These are phyloP conservation scores for Skeletonema marinoi DNA, from an alignment of 108 stramenopile species.

Conservation along the genomic window DNA sequence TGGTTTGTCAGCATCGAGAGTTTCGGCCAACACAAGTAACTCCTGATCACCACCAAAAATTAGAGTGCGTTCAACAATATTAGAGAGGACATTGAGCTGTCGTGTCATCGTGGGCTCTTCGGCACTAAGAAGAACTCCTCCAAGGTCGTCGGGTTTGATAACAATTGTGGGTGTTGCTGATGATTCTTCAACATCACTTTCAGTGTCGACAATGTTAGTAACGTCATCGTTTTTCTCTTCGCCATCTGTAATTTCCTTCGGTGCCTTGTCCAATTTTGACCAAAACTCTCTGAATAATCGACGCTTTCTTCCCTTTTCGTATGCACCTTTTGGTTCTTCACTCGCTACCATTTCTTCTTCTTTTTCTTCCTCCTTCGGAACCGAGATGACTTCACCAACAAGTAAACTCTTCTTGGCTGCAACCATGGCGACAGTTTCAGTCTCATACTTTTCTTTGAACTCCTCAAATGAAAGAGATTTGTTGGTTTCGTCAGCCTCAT, in stretches of 20 bases:
- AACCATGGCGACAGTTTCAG: conserved; percentile 24
- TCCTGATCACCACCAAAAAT: conserved; percentile 88
- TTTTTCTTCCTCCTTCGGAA: conserved; percentile 20
- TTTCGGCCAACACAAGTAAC: conserved; percentile 76
- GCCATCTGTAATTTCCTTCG: background rate
- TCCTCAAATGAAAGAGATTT: conserved; percentile 35
- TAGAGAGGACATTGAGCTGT: conserved; percentile 83
- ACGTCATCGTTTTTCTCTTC: background rate
- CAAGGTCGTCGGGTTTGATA: conserved; percentile 55
- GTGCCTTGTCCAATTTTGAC: background rate
- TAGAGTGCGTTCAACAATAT: conserved; percentile 75
- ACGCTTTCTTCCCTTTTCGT: conserved; percentile 19
- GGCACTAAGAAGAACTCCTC: conserved; percentile 75
- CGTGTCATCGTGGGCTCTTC: conserved; percentile 85
- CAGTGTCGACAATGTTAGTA: background rate
- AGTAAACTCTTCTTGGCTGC: conserved; percentile 26
- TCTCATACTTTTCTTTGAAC: conserved; percentile 14
- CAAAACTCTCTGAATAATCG: conserved; percentile 8
- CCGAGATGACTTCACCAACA: background rate
- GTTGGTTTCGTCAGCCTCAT: conserved; percentile 27
- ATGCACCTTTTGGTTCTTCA: conserved; percentile 6
- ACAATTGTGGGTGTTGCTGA: conserved; percentile 10
- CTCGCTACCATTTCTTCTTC: background rate
- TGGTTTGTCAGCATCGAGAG: conserved; percentile 72
- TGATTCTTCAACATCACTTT: conserved; percentile 31